Percentiles rank a stretch among this genome's conserved stretches.
Evolutionary conservation across 257 asterid genomes (phyloP).

Genomic region (Nemophila menziesii): DNA sequence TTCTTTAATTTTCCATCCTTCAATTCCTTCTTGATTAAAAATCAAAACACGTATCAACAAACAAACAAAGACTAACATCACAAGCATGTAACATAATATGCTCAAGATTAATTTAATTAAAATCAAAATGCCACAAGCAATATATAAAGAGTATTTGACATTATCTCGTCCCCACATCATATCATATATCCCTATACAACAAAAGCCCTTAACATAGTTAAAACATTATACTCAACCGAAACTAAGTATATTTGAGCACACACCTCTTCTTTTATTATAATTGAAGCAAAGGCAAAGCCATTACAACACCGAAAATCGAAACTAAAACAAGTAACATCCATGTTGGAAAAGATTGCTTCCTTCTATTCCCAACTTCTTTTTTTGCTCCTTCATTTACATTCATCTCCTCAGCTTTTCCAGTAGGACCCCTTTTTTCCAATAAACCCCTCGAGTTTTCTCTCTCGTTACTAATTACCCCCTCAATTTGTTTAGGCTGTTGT

Average conservation of each 20-base stretch:
- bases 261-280: not conserved
- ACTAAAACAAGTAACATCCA: constrained; percentile 60
- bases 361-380: constrained; percentile 35
- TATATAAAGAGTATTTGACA: not conserved
- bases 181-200: not conserved
- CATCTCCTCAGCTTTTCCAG: constrained; percentile 27
- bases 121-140: not conserved
- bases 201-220: not conserved
- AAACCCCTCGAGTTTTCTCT: constrained; percentile 24
- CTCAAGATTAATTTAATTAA: not conserved
- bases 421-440: constrained; percentile 29
- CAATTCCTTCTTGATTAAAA: too few relatives aligned
- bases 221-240: not conserved
- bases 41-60: too few relatives aligned
- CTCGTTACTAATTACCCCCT: constrained; percentile 15
- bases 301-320: constrained; percentile 56
- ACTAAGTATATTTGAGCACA: not conserved
- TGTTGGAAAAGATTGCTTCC: constrained; percentile 45
- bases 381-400: constrained; percentile 27
- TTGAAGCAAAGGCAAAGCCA: constrained; percentile 92
- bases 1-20: too few relatives aligned
- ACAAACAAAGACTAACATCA: not conserved
- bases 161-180: not conserved
- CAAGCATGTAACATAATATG: not conserved
- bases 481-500: constrained; percentile 38